Conservation (phyloP, 257 asterid species). For the Knoxia roxburghii region DNA sequence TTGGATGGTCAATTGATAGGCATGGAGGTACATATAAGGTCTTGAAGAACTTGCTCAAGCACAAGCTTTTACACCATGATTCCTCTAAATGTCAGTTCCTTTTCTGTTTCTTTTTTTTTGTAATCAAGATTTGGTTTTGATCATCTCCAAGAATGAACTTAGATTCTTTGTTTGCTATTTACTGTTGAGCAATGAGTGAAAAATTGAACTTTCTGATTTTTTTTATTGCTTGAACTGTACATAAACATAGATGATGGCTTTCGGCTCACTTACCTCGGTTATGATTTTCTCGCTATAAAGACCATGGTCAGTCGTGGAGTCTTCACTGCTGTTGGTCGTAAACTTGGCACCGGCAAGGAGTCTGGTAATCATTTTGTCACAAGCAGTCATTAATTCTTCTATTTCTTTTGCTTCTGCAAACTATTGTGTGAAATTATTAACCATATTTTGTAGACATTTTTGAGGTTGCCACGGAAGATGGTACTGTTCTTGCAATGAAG, state of each 20-base stretch:
- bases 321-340: conserved; percentile 87
- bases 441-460: conserved; percentile 57
- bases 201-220: background rate
- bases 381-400: background rate
- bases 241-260: conserved; percentile 79
- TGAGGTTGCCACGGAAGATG: conserved; percentile 97
- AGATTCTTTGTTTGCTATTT: no score
- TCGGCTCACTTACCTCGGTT: conserved; percentile 93
- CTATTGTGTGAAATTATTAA: background rate
- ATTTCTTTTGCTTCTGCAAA: background rate
- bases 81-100: conserved; percentile 63
- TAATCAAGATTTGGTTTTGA: background rate
- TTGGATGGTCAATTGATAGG: conserved; percentile 26
- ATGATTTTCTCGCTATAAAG: conserved; percentile 94
- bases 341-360: conserved; percentile 94
- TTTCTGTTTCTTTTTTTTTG: background rate
- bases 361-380: conserved; percentile 50
- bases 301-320: conserved; percentile 93
- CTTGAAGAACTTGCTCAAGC: conserved; percentile 88
- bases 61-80: conserved; percentile 94
- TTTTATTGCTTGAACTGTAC: background rate
- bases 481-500: conserved; percentile 89
- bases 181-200: no score
- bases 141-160: no score
- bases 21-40: conserved; percentile 98